A percentile compares a stretch with the other conserved stretches of the same genome.
Evolutionary conservation across 257 asterid genomes (phyloP).

Genomic region (Solanum acaule): DNA sequence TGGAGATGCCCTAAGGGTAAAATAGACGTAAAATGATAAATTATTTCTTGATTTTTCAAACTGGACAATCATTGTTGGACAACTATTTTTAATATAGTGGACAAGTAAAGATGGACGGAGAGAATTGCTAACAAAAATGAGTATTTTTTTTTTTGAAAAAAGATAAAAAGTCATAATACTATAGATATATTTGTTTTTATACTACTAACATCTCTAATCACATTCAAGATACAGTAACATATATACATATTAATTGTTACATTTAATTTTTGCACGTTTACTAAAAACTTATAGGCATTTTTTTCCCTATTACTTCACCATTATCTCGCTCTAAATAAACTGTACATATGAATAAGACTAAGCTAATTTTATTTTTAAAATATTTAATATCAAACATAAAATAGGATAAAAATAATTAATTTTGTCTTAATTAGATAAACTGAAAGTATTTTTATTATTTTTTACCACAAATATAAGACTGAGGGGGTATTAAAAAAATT

Average conservation of each 20-base stretch:
- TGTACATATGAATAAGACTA: neutral
- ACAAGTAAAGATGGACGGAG: fast-evolving
- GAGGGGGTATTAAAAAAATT: neutral
- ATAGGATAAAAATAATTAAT: too few relatives aligned
- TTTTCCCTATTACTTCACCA: neutral
- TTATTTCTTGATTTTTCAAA: too few relatives aligned
- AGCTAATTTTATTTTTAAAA: neutral
- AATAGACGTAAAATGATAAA: too few relatives aligned
- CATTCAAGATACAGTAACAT: neutral
- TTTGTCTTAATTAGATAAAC: too few relatives aligned
- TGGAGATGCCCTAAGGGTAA: too few relatives aligned
- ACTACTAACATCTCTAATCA: neutral
- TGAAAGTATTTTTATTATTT: neutral
- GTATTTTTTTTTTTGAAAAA: too few relatives aligned
- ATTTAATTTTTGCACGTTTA: neutral
- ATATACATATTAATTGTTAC: neutral
- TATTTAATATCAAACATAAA: too few relatives aligned
- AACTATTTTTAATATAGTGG: too few relatives aligned
- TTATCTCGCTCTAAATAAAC: neutral
- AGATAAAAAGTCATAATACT: neutral
- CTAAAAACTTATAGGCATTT: neutral
- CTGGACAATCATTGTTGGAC: fast-evolving
- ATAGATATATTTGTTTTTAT: too few relatives aligned
- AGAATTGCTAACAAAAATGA: too few relatives aligned
- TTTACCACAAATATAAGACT: neutral